Evolutionary conservation across 2,329 filamentous ascomycete genomes (phyloP).

Genomic region (Sphaerulina musiva): DNA sequence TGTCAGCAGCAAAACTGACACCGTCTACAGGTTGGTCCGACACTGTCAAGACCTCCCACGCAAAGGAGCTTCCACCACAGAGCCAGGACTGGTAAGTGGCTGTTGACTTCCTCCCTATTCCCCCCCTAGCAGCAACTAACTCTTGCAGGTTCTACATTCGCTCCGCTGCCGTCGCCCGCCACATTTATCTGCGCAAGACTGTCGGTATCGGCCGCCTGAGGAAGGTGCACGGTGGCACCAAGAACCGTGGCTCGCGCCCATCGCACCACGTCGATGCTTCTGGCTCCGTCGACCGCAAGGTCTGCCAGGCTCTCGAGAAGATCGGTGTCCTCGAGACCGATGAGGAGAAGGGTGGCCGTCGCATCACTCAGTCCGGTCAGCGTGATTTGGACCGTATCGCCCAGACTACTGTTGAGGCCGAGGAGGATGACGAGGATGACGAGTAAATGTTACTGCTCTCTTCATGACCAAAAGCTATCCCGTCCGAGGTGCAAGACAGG

Average conservation of each 20-base stretch:
- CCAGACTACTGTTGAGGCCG: constrained; percentile 45
- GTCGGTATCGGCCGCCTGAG: constrained; percentile 96
- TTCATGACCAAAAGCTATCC: constrained; percentile 6
- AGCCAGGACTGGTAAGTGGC: constrained; percentile 89
- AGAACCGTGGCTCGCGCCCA: constrained; percentile 91
- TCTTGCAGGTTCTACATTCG: constrained; percentile 62
- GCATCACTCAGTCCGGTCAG: constrained; percentile 97
- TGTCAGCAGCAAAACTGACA: constrained; percentile 38
- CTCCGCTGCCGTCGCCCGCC: constrained; percentile 88
- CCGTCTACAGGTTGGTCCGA: constrained; percentile 85
- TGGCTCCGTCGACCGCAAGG: constrained; percentile 93
- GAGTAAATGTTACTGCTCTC: background rate
- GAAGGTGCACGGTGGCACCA: constrained; percentile 82
- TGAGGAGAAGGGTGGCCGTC: constrained; percentile 96
- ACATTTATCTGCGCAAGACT: constrained; percentile 99
- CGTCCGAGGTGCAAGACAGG: constrained; percentile 8
- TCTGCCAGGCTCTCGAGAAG: constrained; percentile 97
- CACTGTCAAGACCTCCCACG: constrained; percentile 95
- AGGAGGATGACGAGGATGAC: constrained; percentile 34
- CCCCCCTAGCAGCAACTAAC: background rate
- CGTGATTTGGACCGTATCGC: constrained; percentile 86
- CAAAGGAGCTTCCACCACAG: constrained; percentile 97
- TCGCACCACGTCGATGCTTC: constrained; percentile 93
- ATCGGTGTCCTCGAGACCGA: constrained; percentile 96
- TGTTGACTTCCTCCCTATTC: background rate